Conservation (phyloP, 208 protist species). For the Crithidia acanthocephali region DNA sequence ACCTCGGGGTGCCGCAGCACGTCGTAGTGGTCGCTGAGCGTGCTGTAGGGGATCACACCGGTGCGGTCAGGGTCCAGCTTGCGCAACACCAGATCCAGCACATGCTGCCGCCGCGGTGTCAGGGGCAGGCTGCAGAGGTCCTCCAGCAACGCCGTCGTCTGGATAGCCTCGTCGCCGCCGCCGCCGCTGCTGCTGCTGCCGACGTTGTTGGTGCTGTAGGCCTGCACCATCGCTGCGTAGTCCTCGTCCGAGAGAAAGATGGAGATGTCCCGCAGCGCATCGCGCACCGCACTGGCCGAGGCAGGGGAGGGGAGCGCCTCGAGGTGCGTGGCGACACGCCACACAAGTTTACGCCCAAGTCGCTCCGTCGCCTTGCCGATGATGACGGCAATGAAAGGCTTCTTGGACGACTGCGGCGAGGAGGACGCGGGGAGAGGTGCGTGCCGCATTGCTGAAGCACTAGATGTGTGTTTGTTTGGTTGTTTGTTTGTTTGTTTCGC, state of each 20-base stretch:
- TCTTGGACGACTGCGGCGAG: slow-evolving; percentile 24
- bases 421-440: not conserved
- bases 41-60: slow-evolving; percentile 48
- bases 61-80: slow-evolving; percentile 58
- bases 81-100: slow-evolving; percentile 62
- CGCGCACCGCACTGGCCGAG: slow-evolving; percentile 46
- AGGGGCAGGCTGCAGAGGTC: slow-evolving; percentile 45
- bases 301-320: slow-evolving; percentile 30
- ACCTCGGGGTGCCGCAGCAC: slow-evolving; percentile 77
- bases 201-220: slow-evolving; percentile 21
- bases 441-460: slow-evolving; percentile 19
- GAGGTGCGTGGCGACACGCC: slow-evolving; percentile 56
- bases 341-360: slow-evolving; percentile 68
- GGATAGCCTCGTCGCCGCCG: slow-evolving; percentile 3
- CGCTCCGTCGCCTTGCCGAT: slow-evolving; percentile 67
- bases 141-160: slow-evolving; percentile 41
- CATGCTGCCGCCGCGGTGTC: slow-evolving; percentile 62
- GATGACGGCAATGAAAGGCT: slow-evolving; percentile 38
- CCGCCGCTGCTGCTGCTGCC: not conserved
- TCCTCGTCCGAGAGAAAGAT: slow-evolving; percentile 75
- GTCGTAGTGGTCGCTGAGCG: slow-evolving; percentile 65
- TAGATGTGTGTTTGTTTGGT: slow-evolving; percentile 1
- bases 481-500: not conserved
- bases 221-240: slow-evolving; percentile 42
- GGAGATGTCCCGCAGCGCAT: slow-evolving; percentile 61